A percentile compares a stretch with the other conserved stretches of the same genome.
These are phyloP conservation scores for Aspergillus sp. DNA, from an alignment of 2,329 filamentous ascomycete genomes.

Conservation along the genomic window DNA sequence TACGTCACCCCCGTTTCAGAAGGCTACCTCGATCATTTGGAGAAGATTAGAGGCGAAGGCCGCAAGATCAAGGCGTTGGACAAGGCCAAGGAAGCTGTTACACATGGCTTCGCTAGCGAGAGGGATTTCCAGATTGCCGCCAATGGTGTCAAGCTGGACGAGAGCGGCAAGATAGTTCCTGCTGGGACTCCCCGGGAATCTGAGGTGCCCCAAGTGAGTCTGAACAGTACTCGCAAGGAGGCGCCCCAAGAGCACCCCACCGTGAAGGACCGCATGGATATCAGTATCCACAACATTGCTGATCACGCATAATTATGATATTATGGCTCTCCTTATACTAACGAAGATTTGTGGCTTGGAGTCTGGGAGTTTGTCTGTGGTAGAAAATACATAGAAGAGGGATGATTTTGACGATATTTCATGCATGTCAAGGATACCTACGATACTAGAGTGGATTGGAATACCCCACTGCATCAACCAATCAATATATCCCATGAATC, in stretches of 20 bases:
- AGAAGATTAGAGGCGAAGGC: slow-evolving; percentile 65
- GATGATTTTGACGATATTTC: slow-evolving; percentile 3
- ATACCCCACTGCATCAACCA: slow-evolving; percentile 2
- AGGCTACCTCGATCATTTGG: slow-evolving; percentile 78
- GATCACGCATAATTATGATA: slow-evolving; percentile 36
- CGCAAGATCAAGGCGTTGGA: slow-evolving; percentile 63
- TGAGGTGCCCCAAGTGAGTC: slow-evolving; percentile 19
- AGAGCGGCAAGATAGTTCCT: slow-evolving; percentile 54
- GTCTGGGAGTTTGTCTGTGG: slow-evolving; percentile 18
- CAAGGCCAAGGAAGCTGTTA: slow-evolving; percentile 59
- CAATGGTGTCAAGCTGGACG: slow-evolving; percentile 56
- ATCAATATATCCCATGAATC: background rate
- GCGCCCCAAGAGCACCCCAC: slow-evolving; percentile 32
- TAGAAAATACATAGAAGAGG: slow-evolving; percentile 13
- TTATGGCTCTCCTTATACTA: slow-evolving; percentile 6
- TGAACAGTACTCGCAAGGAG: slow-evolving; percentile 9
- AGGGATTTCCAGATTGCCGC: slow-evolving; percentile 59
- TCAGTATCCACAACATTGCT: slow-evolving; percentile 56
- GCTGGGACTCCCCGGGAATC: slow-evolving; percentile 23
- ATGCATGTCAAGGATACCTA: slow-evolving; percentile 5
- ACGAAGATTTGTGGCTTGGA: slow-evolving; percentile 5
- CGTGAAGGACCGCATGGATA: slow-evolving; percentile 52
- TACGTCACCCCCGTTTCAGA: slow-evolving; percentile 77
- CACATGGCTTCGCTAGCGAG: slow-evolving; percentile 58
- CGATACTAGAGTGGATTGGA: slow-evolving; percentile 3